These are phyloP conservation scores for Manihot esculenta DNA, from an alignment of 441 rosid genomes.

Conservation along the genomic window DNA sequence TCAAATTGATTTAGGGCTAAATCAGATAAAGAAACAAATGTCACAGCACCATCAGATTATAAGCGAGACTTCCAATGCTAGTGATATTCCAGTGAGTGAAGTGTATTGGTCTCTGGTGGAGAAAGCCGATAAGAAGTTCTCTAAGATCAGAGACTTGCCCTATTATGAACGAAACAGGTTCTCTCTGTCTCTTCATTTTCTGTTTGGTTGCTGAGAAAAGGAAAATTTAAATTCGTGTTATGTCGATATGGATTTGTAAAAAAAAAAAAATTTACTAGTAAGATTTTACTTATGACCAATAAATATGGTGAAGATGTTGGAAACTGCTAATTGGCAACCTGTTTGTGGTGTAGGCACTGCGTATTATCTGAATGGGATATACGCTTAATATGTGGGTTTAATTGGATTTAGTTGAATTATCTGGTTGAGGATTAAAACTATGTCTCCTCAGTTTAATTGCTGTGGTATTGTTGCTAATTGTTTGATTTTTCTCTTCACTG, in stretches of 20 bases:
- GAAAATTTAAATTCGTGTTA: background rate
- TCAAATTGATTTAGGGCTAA: background rate
- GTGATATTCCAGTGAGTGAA: conserved; percentile 73
- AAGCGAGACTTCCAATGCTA: conserved; percentile 17
- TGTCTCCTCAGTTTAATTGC: background rate
- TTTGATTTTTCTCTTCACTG: background rate
- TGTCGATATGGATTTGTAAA: too few relatives aligned
- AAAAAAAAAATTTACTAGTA: background rate
- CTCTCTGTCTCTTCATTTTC: background rate
- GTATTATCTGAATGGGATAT: too few relatives aligned
- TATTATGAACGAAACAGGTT: conserved; percentile 93
- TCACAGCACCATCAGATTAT: conserved; percentile 37
- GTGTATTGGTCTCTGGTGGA: conserved; percentile 91
- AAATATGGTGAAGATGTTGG: background rate
- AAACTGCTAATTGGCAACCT: background rate
- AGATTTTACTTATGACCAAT: background rate
- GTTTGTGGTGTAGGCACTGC: too few relatives aligned
- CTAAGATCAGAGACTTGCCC: conserved; percentile 96
- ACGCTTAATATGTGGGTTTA: too few relatives aligned
- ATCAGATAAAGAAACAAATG: conserved; percentile 28
- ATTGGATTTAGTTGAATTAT: background rate
- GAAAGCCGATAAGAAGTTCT: conserved; percentile 94
- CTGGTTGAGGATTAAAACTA: background rate
- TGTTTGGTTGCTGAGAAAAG: conserved; percentile 1
- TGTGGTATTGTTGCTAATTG: background rate